These are phyloP conservation scores for Buddleja alternifolia DNA, from an alignment of 257 asterid species.

Conservation along the genomic window DNA sequence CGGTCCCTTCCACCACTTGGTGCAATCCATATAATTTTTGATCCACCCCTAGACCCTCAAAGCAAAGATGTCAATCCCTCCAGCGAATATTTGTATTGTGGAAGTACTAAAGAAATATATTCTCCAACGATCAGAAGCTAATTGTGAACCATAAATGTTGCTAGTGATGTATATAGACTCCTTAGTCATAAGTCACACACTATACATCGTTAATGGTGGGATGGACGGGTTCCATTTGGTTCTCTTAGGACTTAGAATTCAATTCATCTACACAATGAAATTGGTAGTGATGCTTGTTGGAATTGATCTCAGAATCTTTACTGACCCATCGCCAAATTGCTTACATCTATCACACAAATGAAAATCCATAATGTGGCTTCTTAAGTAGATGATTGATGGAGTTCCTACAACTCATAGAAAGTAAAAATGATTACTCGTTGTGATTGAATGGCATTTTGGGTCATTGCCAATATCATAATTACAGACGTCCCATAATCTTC, in stretches of 20 bases:
- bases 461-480: no score
- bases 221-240: background rate
- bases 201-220: background rate
- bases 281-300: background rate
- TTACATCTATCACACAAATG: no score
- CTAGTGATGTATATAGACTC: background rate
- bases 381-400: no score
- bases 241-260: background rate
- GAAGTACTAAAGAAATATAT: slow-evolving; percentile 2
- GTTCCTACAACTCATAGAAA: no score
- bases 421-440: no score
- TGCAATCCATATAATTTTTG: slow-evolving; percentile 94
- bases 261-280: background rate
- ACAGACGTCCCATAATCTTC: no score
- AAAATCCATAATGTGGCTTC: no score
- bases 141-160: background rate
- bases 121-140: background rate
- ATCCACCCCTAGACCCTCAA: slow-evolving; percentile 69
- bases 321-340: no score
- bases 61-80: slow-evolving; percentile 2
- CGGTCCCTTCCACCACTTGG: slow-evolving; percentile 99
- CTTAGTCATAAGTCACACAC: background rate
- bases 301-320: no score
- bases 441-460: no score
- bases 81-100: background rate